Base-by-base conservation (phyloP, 2,329 filamentous ascomycete species). In the Thelonectria olida region DNA sequence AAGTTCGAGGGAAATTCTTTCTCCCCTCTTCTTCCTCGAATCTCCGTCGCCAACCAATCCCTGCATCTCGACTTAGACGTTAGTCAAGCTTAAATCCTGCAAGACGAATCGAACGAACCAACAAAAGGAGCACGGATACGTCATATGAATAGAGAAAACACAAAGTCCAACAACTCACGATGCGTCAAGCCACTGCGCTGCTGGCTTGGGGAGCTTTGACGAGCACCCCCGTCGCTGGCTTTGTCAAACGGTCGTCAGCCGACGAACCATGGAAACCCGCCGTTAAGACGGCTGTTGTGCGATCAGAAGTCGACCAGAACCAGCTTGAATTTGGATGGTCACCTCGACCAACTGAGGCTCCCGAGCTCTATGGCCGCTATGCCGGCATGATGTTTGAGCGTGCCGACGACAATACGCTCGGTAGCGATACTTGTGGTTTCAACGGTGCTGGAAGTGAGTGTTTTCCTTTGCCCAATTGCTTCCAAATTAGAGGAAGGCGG, bases 381-480 rank as follows among this genome's bases (percentile, higher is more conserved):
- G 76, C 69, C 2, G 64, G 73, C 4, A 75, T 77, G 69, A 61
- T 76, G 20, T 25, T 72, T 54, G 62, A 62, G 5, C 73, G 75
- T 15, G 58, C 70, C 7, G 66, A 73, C 4, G 75, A 67, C 1
- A 76, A 71, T 38, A 74, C 67, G 2, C 52, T 76, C 20, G 64
- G 58, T 2, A 52, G 68, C 4, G 64, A 65, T 28, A 77, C 75
- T 1, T 78, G 76, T 47, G 76, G 75, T 8, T 78, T 69, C 50
- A 65, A 73, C 15, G 51, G 47, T 7, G 61, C 66, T 36, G 71
- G 69, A 60, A 71, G 76, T 78, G 59, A 72, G 76, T 73, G 13
- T 12, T 56, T 22, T 15, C n/a, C 28, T 36, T 10, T 28, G 13
- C 42, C 42, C 9, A 47, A 34, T 20, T 17, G 12, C n/a, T n/a